Evolutionary conservation across 2,329 filamentous ascomycete genomes (phyloP).

Genomic region (Diaporthe nobilis): DNA sequence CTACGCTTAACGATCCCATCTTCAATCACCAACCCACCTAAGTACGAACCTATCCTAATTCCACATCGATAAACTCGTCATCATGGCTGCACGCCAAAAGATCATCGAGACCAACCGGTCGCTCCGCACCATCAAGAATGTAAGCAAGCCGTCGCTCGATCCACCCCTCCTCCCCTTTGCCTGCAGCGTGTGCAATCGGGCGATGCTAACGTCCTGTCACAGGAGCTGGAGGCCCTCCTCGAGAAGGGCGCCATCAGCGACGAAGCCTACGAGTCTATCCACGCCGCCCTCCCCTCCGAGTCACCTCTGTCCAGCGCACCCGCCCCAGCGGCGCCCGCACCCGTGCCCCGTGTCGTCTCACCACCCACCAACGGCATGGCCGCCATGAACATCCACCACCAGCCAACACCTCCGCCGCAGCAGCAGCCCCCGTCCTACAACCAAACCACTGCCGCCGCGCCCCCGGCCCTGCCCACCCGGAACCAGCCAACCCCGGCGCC

Average conservation of each 20-base stretch:
- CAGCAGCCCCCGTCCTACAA: constrained; percentile 66
- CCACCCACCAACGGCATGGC: constrained; percentile 57
- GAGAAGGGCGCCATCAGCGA: constrained; percentile 86
- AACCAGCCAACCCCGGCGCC: constrained; percentile 56
- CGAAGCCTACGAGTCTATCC: constrained; percentile 81
- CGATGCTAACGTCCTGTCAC: constrained; percentile 43
- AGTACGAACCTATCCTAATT: neutral
- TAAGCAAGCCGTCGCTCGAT: constrained; percentile 59
- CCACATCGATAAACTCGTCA: constrained; percentile 28
- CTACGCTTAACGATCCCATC: neutral
- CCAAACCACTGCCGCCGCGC: constrained; percentile 57
- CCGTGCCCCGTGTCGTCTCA: constrained; percentile 44
- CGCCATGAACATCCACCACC: constrained; percentile 55
- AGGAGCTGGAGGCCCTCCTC: constrained; percentile 93
- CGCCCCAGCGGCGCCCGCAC: constrained; percentile 54
- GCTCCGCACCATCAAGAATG: constrained; percentile 88
- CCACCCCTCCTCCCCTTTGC: neutral
- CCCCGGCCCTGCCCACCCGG: constrained; percentile 48
- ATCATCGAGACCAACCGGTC: constrained; percentile 84
- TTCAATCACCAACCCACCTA: neutral
- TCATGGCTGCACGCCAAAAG: constrained; percentile 64
- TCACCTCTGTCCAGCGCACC: constrained; percentile 68
- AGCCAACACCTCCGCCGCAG: constrained; percentile 52
- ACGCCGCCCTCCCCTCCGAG: constrained; percentile 80
- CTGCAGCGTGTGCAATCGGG: neutral